Evolutionary conservation across 192 early-diverging fungal species (phyloP).

Genomic region (Podochytrium sp.): DNA sequence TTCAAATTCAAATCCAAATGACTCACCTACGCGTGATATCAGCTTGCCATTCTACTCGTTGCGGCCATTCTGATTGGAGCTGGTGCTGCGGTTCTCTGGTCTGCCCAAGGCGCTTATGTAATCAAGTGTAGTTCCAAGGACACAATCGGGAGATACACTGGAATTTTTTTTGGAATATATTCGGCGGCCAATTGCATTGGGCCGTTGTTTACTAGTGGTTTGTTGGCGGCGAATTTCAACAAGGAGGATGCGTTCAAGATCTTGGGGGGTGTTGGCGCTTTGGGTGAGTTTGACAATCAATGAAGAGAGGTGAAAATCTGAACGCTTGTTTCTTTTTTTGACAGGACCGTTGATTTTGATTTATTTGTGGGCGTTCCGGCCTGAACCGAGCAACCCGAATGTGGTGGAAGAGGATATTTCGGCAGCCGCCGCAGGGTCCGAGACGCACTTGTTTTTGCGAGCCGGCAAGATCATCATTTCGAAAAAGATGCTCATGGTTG

Average conservation of each 20-base stretch:
- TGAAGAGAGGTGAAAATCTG: no score
- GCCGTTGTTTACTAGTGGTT: not conserved
- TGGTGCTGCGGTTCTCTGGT: constrained; percentile 26
- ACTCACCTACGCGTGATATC: not conserved
- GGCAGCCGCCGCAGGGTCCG: not conserved
- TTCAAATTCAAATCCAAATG: no score
- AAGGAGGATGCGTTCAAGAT: constrained; percentile 31
- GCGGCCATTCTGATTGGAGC: constrained; percentile 18
- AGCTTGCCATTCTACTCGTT: constrained; percentile 19
- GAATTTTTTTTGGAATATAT: constrained; percentile 24
- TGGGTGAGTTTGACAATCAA: no score
- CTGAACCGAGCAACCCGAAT: constrained; percentile 12
- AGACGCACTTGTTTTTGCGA: constrained; percentile 18
- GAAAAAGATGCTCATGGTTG: constrained; percentile 17
- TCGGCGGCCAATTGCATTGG: not conserved
- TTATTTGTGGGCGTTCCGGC: constrained; percentile 10
- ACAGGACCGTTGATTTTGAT: constrained; percentile 26
- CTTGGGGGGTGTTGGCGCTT: constrained; percentile 11
- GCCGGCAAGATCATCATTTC: constrained; percentile 3
- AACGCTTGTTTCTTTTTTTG: no score
- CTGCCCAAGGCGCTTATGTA: constrained; percentile 27
- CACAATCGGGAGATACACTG: constrained; percentile 27
- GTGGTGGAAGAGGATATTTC: not conserved
- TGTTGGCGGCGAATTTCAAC: constrained; percentile 2
- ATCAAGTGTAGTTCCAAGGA: constrained; percentile 4